phyloP scores from a whole-genome alignment of 257 asterid genomes.

The Nicotiana paniculata region DNA sequence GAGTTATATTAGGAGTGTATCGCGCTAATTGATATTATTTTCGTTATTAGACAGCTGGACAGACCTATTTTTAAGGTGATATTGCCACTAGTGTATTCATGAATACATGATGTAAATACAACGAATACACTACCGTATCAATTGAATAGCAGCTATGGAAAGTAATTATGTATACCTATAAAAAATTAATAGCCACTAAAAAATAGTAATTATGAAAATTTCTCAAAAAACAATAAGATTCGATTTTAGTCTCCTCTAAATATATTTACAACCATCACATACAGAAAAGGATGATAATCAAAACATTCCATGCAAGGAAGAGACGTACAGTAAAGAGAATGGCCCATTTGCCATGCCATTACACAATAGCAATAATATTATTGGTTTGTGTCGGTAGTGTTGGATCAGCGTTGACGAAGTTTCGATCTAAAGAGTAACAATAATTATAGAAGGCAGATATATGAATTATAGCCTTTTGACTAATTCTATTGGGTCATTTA shows the following conservation, averaged over 20 bases:
- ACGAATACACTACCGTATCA: too few relatives aligned
- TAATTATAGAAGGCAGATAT: not conserved
- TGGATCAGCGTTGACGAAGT: not conserved
- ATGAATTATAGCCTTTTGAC: not conserved
- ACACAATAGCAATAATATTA: not conserved
- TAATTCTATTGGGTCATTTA: conserved; percentile 14
- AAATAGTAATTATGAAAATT: too few relatives aligned
- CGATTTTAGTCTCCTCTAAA: not conserved
- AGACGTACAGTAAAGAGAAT: not conserved
- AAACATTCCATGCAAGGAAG: not conserved
- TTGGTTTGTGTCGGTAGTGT: not conserved
- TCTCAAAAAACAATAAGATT: not conserved
- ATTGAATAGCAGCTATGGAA: too few relatives aligned
- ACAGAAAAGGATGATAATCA: not conserved
- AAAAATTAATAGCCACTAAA: too few relatives aligned
- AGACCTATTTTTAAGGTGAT: too few relatives aligned
- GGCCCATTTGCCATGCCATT: conserved; percentile 1
- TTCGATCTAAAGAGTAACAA: not conserved
- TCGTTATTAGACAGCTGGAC: too few relatives aligned
- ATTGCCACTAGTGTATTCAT: too few relatives aligned
- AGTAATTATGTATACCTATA: too few relatives aligned
- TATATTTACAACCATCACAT: not conserved
- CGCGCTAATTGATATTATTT: too few relatives aligned
- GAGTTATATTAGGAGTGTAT: too few relatives aligned
- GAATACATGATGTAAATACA: too few relatives aligned